Evolutionary conservation across 129 eudicot species (phyloP), one percentile per base, ranked within the genome.

Genomic region (Flaveria trinervia): DNA sequence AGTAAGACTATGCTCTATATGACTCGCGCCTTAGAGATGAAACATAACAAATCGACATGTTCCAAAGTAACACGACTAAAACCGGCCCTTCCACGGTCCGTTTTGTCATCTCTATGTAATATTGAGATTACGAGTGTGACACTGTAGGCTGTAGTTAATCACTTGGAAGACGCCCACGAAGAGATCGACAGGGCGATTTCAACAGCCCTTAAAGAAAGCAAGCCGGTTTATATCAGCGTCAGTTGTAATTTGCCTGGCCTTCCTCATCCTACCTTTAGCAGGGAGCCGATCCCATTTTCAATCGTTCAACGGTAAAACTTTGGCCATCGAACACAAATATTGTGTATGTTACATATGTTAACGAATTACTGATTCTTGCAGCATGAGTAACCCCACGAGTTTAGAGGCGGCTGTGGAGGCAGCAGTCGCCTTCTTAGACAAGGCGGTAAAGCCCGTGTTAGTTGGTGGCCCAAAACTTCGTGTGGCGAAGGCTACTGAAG

Each of bases 401-500:
- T 82, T 88, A 14, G 83, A 83, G 18, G 90, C 88, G 6, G 92
- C 92, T 2, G 88, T 85, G 11, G 85, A 85, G 2, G 92, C 90
- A 12, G 81, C 89, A 17, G 81, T 65, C 8, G 85, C 79, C 13
- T 88, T 88, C 75, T 52, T 88, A 11, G 80, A 79, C 86, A 88
- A 88, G 55, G 88, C 92, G 1, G 92, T 88, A 76, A 88, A 88
- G 46, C 92, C 92, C 4, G 89, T 88, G 7, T 51, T 88, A 73
- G 79, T 88, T 12, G 92, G 92, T 13, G 92, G 92, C 43, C 87
- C 89, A 5, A 88, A 88, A 72, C 85, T 88, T 3, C 87, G 92
- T 9, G 88, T 88, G 5, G 86, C 92, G 5, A 81, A 79, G 49
- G 89, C 92, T 6, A 59, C 65, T 0, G 52, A 81, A 5, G 88